Base-by-base conservation (phyloP, 345 rosid species). In the Mercurialis annua region DNA sequence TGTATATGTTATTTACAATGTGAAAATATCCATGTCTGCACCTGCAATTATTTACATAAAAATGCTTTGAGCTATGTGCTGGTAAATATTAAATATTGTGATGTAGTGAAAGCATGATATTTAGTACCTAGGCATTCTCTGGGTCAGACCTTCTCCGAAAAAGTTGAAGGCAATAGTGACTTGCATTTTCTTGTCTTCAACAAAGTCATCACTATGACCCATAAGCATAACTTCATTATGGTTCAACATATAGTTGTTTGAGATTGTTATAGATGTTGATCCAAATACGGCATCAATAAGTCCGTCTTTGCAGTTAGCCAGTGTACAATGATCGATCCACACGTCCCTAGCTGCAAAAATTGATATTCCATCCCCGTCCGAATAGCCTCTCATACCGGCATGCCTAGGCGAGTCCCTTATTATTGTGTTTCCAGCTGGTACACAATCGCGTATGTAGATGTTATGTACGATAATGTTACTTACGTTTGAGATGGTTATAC, bases 171-270 rank as follows among this genome's bases (percentile, higher is more conserved):
- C 79, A 46, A 70, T 61, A 20, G 79, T 71, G 42, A 70, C 72
- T 40, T 48, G 71, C 70, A 71, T 70, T 5, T 54, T 47, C 59
- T 64, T 68, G 68, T 74, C 69, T 10, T 31, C 64, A 6, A 40
- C 15, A 54, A 31, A 71, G 10, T 62, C 59, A 23, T 76, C 79
- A 69, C 71, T 66, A 46, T 76, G 79, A n/a, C 75, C 79, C 68
- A 71, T 31, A 17, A 76, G 72, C 79, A 71, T 76, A 17, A 66
- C 75, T 59, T 76, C 68, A 42, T 76, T 51, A 62, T 76, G 79
- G 12, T 71, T 50, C 47, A 60, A 47, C 59, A 71, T 42, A 69
- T 61, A 71, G 51, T 66, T 70, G 79, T 76, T 76, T 4, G 72
- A 76, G 20, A 76, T 62, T 21, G 79, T 71, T 10, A 71, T 66